Evolutionary conservation across 495 filamentous ascomycete genomes (phyloP).

Genomic region (Penicillium riverlandense): DNA sequence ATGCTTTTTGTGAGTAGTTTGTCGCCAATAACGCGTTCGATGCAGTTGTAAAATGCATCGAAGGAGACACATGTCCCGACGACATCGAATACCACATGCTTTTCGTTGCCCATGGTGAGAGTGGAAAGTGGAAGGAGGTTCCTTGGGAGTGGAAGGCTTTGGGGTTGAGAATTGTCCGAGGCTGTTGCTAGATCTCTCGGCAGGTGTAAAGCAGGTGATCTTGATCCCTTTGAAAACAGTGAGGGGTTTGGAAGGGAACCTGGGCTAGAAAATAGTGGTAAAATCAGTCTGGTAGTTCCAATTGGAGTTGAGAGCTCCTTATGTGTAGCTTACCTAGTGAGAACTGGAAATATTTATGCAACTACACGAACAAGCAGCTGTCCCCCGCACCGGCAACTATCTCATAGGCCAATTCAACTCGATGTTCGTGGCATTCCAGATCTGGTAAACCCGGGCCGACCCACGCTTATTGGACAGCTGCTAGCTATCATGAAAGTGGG

Average conservation of each 20-base stretch:
- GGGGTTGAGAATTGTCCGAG: no score
- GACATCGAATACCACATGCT: conserved; percentile 37
- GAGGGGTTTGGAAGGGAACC: no score
- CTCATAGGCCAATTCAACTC: no score
- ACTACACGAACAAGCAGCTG: no score
- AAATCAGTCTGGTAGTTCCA: not conserved
- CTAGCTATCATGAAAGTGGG: not conserved
- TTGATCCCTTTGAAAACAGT: no score
- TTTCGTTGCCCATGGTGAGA: conserved; percentile 11
- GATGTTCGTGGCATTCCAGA: not conserved
- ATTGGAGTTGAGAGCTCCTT: not conserved
- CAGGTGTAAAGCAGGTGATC: no score
- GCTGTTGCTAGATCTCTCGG: no score
- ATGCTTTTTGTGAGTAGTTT: conserved; percentile 27
- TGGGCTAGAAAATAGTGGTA: no score
- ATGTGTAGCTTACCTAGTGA: not conserved
- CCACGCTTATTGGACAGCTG: not conserved
- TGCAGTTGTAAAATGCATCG: conserved; percentile 22
- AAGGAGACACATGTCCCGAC: conserved; percentile 32
- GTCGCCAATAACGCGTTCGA: conserved; percentile 22
- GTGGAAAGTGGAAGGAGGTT: not conserved
- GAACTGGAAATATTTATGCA: no score
- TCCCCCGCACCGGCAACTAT: no score
- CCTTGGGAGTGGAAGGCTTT: no score
- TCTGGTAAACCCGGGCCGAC: conserved; percentile 10